These are phyloP conservation scores for Senecio squalidus DNA, from an alignment of 140 eudicot genomes.

Conservation along the genomic window DNA sequence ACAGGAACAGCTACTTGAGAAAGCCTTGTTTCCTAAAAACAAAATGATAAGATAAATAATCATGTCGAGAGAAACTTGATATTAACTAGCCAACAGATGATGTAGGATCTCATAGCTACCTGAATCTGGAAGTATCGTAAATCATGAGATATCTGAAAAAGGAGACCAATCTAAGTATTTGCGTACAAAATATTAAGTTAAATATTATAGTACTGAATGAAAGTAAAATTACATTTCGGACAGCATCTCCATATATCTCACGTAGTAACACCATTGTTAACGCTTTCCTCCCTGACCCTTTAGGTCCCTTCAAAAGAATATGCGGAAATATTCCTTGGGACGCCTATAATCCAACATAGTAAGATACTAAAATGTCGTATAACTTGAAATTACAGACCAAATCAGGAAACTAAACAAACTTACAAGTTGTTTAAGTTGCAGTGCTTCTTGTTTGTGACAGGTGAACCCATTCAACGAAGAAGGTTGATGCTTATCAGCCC, in stretches of 20 bases:
- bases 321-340: constrained; percentile 57
- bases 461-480: constrained; percentile 55
- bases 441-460: constrained; percentile 78
- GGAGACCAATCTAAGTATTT: not conserved
- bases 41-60: not conserved
- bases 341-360: constrained; percentile 22
- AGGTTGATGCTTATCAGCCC: constrained; percentile 87
- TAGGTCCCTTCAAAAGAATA: constrained; percentile 66
- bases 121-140: constrained; percentile 66
- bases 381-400: not conserved
- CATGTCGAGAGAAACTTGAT: not conserved
- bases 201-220: not conserved
- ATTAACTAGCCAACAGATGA: not conserved
- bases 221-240: constrained; percentile 43
- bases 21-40: constrained; percentile 56
- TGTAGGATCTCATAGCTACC: constrained; percentile 35
- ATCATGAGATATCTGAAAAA: constrained; percentile 69
- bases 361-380: not conserved
- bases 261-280: constrained; percentile 64
- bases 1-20: constrained; percentile 63
- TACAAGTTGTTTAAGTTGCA: constrained; percentile 62
- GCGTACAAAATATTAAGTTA: not conserved
- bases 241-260: constrained; percentile 66
- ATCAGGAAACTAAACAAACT: not conserved
- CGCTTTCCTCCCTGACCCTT: constrained; percentile 74